These are phyloP conservation scores for Protomyces inouyei DNA, from an alignment of 1,139 yeast species.

Conservation along the genomic window DNA sequence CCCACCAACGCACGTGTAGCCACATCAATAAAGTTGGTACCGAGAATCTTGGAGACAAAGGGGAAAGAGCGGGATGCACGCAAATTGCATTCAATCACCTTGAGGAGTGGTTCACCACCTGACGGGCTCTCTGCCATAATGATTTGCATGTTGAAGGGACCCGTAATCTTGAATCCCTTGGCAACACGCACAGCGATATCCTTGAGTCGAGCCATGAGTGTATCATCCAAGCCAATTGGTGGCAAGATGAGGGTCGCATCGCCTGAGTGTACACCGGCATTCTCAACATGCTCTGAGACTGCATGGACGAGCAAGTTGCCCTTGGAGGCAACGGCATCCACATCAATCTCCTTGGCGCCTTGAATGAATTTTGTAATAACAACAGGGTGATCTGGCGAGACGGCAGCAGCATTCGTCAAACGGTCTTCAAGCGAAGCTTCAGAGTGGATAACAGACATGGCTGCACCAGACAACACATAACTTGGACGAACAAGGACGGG, in stretches of 20 bases:
- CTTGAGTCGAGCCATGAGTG: constrained; percentile 58
- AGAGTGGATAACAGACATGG: constrained; percentile 86
- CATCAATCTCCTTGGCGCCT: constrained; percentile 95
- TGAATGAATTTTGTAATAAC: constrained; percentile 93
- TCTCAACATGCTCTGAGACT: constrained; percentile 95
- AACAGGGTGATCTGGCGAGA: constrained; percentile 93
- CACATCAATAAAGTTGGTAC: constrained; percentile 86
- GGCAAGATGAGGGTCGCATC: constrained; percentile 95
- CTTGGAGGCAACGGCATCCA: constrained; percentile 88
- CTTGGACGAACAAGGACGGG: constrained; percentile 98
- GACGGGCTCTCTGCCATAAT: constrained; percentile 56
- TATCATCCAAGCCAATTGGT: constrained; percentile 67
- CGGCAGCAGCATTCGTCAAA: constrained; percentile 81
- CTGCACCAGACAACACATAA: constrained; percentile 95
- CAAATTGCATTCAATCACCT: constrained; percentile 96
- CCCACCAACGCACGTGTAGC: constrained; percentile 83
- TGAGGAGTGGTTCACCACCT: constrained; percentile 51
- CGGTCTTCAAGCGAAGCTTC: constrained; percentile 74
- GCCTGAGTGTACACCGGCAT: constrained; percentile 98
- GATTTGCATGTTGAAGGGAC: constrained; percentile 98
- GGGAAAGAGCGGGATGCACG: constrained; percentile 99
- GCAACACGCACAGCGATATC: constrained; percentile 90
- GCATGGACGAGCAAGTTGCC: constrained; percentile 92
- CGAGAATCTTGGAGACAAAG: constrained; percentile 93
- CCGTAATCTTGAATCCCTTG: constrained; percentile 88